These are phyloP conservation scores for Globisporangium lucens DNA, from an alignment of 352 stramenopile genomes.

Conservation along the genomic window DNA sequence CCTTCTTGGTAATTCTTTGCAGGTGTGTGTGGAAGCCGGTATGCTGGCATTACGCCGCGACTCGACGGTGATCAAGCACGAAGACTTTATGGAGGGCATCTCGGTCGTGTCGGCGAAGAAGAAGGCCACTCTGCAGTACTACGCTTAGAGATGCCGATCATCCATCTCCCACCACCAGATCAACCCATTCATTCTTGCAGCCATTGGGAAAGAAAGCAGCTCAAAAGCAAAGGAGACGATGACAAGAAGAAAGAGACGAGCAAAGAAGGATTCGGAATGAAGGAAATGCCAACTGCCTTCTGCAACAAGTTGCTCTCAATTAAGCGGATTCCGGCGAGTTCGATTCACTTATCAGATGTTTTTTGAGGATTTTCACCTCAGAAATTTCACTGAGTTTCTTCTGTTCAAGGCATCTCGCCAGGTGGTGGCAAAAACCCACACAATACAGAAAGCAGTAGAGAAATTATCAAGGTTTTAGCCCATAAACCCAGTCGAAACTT, in stretches of 20 bases:
- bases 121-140: conserved; percentile 97
- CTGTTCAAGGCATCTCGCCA: no score
- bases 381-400: no score
- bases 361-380: no score
- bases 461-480: no score
- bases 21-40: conserved; percentile 97
- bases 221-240: background rate
- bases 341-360: no score
- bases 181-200: background rate
- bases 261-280: background rate
- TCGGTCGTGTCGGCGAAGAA: conserved; percentile 97
- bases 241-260: background rate
- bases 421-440: no score
- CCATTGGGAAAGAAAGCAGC: background rate
- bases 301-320: background rate
- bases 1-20: conserved; percentile 1
- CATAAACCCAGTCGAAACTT: no score
- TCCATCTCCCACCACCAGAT: background rate
- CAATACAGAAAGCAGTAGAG: no score
- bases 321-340: background rate
- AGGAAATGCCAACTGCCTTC: background rate
- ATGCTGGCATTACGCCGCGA: conserved; percentile 97
- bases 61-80: conserved; percentile 95
- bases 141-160: conserved; percentile 72
- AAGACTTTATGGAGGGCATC: conserved; percentile 99